A percentile compares a stretch with the other conserved stretches of the same genome.
Conservation (phyloP, 1,284 basidiomycete species). For the Pascua sp. region DNA sequence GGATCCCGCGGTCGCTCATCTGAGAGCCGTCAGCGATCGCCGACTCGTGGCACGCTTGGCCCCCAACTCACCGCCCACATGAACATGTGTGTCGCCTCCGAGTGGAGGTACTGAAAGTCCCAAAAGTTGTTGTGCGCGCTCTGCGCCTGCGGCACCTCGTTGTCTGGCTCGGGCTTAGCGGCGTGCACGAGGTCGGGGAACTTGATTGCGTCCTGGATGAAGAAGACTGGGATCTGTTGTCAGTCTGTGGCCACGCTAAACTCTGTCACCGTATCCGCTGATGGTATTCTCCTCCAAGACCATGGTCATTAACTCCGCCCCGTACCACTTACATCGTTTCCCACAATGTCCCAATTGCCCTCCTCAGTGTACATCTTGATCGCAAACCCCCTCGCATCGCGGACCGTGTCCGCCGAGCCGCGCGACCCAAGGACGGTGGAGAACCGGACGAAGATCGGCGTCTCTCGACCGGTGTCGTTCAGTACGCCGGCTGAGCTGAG, state of each 20-base stretch:
- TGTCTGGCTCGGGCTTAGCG: conserved; percentile 61
- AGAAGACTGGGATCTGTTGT: conserved; percentile 64
- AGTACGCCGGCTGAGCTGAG: conserved; percentile 50
- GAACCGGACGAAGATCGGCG: conserved; percentile 74
- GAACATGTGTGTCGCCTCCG: conserved; percentile 65
- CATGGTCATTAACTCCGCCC: too few relatives aligned
- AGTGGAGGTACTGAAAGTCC: conserved; percentile 61
- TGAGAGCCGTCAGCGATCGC: conserved; percentile 53
- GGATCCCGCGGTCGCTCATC: conserved; percentile 74
- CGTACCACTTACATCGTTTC: conserved; percentile 37
- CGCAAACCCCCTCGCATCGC: conserved; percentile 84
- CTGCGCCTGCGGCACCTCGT: conserved; percentile 57
- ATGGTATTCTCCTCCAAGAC: too few relatives aligned
- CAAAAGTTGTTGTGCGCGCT: conserved; percentile 68
- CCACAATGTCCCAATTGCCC: conserved; percentile 77
- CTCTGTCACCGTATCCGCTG: not conserved
- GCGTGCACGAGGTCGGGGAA: conserved; percentile 79
- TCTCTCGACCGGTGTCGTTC: conserved; percentile 65
- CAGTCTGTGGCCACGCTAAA: too few relatives aligned
- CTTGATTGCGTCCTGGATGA: conserved; percentile 75
- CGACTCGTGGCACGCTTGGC: too few relatives aligned
- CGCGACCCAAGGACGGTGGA: conserved; percentile 73
- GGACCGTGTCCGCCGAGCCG: conserved; percentile 63
- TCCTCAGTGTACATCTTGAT: conserved; percentile 84
- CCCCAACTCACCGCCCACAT: conserved; percentile 45